These are phyloP conservation scores for Pythium sukuiense DNA, from an alignment of 352 stramenopile genomes.

Conservation along the genomic window DNA sequence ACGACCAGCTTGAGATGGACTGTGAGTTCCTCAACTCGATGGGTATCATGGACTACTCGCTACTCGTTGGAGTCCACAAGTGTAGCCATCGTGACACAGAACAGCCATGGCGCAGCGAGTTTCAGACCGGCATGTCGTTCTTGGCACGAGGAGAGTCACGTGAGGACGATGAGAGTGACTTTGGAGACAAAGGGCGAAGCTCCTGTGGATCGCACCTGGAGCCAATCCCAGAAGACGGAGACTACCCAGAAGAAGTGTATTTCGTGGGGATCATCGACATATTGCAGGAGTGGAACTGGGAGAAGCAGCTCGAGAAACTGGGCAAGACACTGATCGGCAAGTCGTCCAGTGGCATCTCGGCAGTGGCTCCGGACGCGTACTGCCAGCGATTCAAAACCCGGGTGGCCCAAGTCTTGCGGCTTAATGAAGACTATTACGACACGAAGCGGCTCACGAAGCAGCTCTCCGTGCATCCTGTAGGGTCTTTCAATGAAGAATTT, in stretches of 20 bases:
- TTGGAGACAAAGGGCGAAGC: neutral
- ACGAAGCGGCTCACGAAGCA: conserved; percentile 22
- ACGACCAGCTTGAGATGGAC: conserved; percentile 53
- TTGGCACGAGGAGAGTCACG: conserved; percentile 12
- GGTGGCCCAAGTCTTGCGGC: conserved; percentile 47
- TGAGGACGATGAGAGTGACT: conserved; percentile 9
- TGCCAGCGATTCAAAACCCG: conserved; percentile 66
- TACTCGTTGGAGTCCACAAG: conserved; percentile 71
- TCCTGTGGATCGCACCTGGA: conserved; percentile 28
- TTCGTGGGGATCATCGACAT: conserved; percentile 88
- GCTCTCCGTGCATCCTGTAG: conserved; percentile 11
- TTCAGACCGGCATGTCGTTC: conserved; percentile 19
- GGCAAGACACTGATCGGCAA: conserved; percentile 76
- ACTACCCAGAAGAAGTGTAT: conserved; percentile 61
- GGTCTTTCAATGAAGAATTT: neutral
- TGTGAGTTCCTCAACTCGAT: conserved; percentile 65
- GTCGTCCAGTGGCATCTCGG: conserved; percentile 62
- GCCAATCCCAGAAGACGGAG: conserved; percentile 24
- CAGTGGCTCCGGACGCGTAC: conserved; percentile 60
- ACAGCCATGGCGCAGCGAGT: conserved; percentile 21
- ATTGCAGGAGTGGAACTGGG: conserved; percentile 80
- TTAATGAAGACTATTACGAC: conserved; percentile 16
- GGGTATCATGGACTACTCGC: conserved; percentile 82
- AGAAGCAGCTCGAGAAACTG: conserved; percentile 73
- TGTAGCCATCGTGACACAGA: conserved; percentile 39